phyloP scores from a whole-genome alignment of 2,329 filamentous ascomycete genomes.

The Ophiocordyceps australis region DNA sequence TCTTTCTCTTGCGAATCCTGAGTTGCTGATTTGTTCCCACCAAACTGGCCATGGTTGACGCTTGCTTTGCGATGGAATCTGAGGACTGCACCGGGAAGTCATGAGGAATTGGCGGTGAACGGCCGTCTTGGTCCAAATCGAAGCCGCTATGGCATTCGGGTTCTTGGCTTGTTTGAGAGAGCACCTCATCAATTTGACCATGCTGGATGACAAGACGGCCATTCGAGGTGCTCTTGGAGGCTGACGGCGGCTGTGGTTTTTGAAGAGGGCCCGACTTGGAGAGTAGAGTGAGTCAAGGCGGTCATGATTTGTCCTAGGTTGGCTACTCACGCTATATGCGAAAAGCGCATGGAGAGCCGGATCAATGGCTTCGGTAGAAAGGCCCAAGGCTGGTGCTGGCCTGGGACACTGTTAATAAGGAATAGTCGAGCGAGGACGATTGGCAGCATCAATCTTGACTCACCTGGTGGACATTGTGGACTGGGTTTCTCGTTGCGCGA shows the following conservation, averaged over 20 bases:
- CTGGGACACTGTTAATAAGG: slow-evolving; percentile 9
- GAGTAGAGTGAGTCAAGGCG: neutral
- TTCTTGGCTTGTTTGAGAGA: slow-evolving; percentile 9
- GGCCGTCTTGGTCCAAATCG: too few species aligned
- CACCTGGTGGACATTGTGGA: slow-evolving; percentile 8
- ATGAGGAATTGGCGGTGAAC: too few species aligned
- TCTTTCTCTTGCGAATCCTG: slow-evolving; percentile 52
- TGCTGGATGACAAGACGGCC: slow-evolving; percentile 5
- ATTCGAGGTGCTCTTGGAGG: too few species aligned
- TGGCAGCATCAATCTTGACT: neutral
- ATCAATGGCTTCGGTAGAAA: slow-evolving; percentile 41
- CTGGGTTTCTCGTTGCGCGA: slow-evolving; percentile 3
- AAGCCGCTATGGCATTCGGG: too few species aligned
- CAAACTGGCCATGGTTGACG: too few species aligned
- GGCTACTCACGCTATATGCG: slow-evolving; percentile 46
- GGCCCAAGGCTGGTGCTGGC: slow-evolving; percentile 17
- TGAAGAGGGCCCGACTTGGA: slow-evolving; percentile 32
- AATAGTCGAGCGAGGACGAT: neutral
- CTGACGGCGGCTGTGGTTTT: too few species aligned
- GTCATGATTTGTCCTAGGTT: slow-evolving; percentile 1
- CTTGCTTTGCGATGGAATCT: too few species aligned
- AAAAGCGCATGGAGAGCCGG: slow-evolving; percentile 54
- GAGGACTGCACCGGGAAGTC: too few species aligned
- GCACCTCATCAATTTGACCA: slow-evolving; percentile 14
- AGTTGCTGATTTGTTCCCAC: too few species aligned